Percentiles rank a stretch among this genome's conserved stretches.
Conservation (phyloP, 441 rosid genomes). For the Populus hybrid region DNA sequence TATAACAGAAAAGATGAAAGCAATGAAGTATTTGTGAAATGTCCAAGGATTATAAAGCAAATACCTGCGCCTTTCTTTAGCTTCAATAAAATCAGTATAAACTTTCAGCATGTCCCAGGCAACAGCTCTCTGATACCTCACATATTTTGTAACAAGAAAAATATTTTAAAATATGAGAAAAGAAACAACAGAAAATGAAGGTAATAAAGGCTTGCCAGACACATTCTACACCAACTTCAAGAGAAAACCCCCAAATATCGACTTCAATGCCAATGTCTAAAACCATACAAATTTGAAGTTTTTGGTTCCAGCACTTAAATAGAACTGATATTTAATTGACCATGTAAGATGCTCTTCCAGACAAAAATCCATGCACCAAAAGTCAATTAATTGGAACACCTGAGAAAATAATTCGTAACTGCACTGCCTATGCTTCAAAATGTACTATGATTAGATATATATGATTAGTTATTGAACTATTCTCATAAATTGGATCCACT, state of each 20-base stretch:
- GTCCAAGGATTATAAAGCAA: constrained; percentile 20
- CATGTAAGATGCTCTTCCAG: not conserved
- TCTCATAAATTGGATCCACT: not conserved
- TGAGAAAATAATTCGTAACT: not conserved
- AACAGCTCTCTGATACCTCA: constrained; percentile 62
- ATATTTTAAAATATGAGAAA: not conserved
- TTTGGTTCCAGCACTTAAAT: not conserved
- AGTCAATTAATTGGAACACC: not conserved
- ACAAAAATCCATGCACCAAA: not conserved
- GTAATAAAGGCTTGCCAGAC: not conserved
- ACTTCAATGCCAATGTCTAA: not conserved
- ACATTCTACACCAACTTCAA: not conserved
- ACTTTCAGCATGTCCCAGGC: constrained; percentile 97
- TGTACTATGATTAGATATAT: not conserved
- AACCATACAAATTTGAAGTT: not conserved
- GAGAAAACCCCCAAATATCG: not conserved
- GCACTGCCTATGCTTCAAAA: not conserved
- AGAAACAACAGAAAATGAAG: not conserved
- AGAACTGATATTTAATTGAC: not conserved
- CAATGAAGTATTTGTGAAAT: not conserved
- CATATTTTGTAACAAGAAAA: constrained; percentile 17
- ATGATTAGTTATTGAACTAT: too few species aligned
- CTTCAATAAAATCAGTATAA: constrained; percentile 71
- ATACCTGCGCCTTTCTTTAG: constrained; percentile 82
- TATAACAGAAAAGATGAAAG: not conserved